These are phyloP conservation scores for Neocucurbitaria cava DNA, from an alignment of 2,329 filamentous ascomycete species.

Conservation along the genomic window DNA sequence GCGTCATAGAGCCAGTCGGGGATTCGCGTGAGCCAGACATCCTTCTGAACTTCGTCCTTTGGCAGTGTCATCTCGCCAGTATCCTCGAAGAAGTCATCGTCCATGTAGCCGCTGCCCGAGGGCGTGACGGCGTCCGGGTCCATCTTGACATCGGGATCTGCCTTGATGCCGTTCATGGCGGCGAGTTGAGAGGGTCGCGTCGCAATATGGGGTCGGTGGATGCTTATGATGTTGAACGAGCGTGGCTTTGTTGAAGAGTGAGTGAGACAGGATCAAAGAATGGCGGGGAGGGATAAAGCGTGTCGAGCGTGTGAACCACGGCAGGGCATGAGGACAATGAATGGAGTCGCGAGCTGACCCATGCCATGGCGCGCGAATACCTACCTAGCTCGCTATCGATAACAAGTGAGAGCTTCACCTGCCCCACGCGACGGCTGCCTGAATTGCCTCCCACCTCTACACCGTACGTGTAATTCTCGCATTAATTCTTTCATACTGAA, in stretches of 20 bases:
- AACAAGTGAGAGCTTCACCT: slow-evolving; percentile 3
- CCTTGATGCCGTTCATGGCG: slow-evolving; percentile 51
- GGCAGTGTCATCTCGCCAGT: slow-evolving; percentile 52
- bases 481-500: neutral
- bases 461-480: neutral
- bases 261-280: slow-evolving; percentile 1
- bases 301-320: slow-evolving; percentile 3
- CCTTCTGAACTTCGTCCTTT: slow-evolving; percentile 28
- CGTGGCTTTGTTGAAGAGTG: slow-evolving; percentile 2
- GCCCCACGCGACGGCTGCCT: slow-evolving; percentile 17
- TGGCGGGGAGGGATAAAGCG: slow-evolving; percentile 2
- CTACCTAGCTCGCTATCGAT: too few species aligned
- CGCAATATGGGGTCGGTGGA: neutral
- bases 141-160: slow-evolving; percentile 47
- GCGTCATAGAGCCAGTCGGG: slow-evolving; percentile 49
- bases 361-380: slow-evolving; percentile 30
- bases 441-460: neutral
- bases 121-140: slow-evolving; percentile 41
- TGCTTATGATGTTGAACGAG: neutral
- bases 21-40: slow-evolving; percentile 49
- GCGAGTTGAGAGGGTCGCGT: slow-evolving; percentile 6
- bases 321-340: slow-evolving; percentile 13
- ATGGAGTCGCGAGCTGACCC: slow-evolving; percentile 14
- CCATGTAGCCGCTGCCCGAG: slow-evolving; percentile 42
- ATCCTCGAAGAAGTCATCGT: slow-evolving; percentile 54